phyloP scores from a whole-genome alignment of 2,329 filamentous ascomycete species.

The Xylaria sp. region DNA sequence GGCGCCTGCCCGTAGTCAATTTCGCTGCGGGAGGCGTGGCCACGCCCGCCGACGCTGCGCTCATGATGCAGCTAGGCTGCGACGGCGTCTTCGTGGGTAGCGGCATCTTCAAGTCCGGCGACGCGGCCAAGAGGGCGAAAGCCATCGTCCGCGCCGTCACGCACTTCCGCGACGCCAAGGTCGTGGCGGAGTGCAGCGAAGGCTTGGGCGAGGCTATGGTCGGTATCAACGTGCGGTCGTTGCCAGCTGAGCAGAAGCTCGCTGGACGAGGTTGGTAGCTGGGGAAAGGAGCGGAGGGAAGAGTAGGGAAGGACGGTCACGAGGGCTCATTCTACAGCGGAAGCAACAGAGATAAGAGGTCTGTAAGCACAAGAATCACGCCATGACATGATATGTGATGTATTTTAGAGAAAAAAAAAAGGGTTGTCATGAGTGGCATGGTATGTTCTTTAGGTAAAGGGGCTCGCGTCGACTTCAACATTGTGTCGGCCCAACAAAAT shows the following conservation, averaged over 20 bases:
- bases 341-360: background rate
- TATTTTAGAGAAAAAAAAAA: conserved; percentile 12
- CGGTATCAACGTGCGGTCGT: conserved; percentile 82
- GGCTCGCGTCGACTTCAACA: conserved; percentile 12
- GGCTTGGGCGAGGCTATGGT: conserved; percentile 98
- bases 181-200: conserved; percentile 84
- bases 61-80: conserved; percentile 98
- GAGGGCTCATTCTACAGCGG: background rate
- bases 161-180: conserved; percentile 83
- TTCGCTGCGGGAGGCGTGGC: conserved; percentile 99
- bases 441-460: background rate
- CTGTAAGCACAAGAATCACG: background rate
- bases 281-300: background rate
- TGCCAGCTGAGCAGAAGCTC: conserved; percentile 81
- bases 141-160: conserved; percentile 95
- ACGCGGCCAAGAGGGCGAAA: conserved; percentile 86
- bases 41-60: conserved; percentile 93
- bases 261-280: conserved; percentile 82
- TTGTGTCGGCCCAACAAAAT: background rate
- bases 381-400: background rate
- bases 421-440: background rate
- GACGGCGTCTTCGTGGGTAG: conserved; percentile 97
- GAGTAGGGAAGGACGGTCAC: background rate
- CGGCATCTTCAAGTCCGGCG: conserved; percentile 96
- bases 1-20: conserved; percentile 92